Evolutionary conservation across 73 alveolate genomes (phyloP).

Genomic region (Loxodes magnus): DNA sequence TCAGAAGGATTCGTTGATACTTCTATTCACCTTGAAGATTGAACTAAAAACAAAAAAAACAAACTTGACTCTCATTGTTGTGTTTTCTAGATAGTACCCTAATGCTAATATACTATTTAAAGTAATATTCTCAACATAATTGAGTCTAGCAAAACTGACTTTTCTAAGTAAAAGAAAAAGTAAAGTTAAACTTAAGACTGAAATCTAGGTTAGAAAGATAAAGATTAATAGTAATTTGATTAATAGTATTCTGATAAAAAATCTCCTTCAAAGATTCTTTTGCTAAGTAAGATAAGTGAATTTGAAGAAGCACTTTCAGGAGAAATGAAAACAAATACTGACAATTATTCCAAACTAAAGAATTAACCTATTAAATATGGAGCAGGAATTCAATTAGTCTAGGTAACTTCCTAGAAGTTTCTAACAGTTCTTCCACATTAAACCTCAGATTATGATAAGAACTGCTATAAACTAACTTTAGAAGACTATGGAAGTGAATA

Average conservation of each 20-base stretch:
- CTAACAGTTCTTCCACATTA: conserved; percentile 1
- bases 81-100: no score
- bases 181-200: no score
- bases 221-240: no score
- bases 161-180: no score
- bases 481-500: conserved; percentile 28
- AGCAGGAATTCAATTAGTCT: background rate
- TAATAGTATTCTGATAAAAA: no score
- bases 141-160: no score
- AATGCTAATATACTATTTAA: no score
- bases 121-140: no score
- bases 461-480: conserved; percentile 21
- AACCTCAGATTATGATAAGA: conserved; percentile 26
- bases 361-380: background rate
- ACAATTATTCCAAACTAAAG: background rate
- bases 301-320: conserved; percentile 8
- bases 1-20: conserved; percentile 9
- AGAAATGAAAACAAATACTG: conserved; percentile 8
- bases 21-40: conserved; percentile 1
- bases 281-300: background rate
- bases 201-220: no score
- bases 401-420: background rate
- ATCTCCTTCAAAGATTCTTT: no score
- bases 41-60: no score
- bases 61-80: no score